Evolutionary conservation across 106 monocot species (phyloP).

Genomic region (Allium cepa): DNA sequence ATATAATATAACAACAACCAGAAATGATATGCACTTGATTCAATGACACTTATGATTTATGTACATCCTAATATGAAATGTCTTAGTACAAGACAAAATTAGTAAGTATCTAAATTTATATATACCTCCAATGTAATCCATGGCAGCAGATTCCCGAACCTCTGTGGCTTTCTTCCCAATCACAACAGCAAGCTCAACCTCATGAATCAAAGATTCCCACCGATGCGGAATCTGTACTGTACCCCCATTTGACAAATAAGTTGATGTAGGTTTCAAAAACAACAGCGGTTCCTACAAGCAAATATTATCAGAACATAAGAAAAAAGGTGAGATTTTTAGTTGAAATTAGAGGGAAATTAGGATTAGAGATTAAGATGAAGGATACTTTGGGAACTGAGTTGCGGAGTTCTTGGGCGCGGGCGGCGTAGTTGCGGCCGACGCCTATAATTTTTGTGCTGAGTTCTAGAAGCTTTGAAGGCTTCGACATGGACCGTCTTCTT

Average conservation of each 20-base stretch:
- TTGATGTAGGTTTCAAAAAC: slow-evolving; percentile 96
- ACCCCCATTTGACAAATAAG: slow-evolving; percentile 72
- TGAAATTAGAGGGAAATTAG: too few species aligned
- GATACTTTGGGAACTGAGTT: slow-evolving; percentile 88
- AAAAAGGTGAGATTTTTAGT: not conserved
- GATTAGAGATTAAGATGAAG: not conserved
- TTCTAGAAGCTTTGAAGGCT: slow-evolving; percentile 44
- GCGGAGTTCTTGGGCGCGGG: slow-evolving; percentile 95
- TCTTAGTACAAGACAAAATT: too few species aligned
- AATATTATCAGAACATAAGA: not conserved
- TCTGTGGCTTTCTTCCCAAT: slow-evolving; percentile 69
- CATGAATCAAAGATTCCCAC: slow-evolving; percentile 74
- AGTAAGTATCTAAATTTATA: not conserved
- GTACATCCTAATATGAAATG: too few species aligned
- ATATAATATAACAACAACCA: too few species aligned
- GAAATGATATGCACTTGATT: too few species aligned
- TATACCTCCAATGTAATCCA: slow-evolving; percentile 88
- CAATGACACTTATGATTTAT: too few species aligned
- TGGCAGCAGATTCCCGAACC: slow-evolving; percentile 49
- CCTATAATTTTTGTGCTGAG: slow-evolving; percentile 87
- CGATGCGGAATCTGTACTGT: slow-evolving; percentile 82
- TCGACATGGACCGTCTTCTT: not conserved
- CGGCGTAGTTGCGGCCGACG: slow-evolving; percentile 89
- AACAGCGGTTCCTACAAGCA: slow-evolving; percentile 74
- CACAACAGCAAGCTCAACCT: slow-evolving; percentile 94